These are phyloP conservation scores for Yamadazyma sp. DNA, from an alignment of 805 yeast genomes.

Conservation along the genomic window DNA sequence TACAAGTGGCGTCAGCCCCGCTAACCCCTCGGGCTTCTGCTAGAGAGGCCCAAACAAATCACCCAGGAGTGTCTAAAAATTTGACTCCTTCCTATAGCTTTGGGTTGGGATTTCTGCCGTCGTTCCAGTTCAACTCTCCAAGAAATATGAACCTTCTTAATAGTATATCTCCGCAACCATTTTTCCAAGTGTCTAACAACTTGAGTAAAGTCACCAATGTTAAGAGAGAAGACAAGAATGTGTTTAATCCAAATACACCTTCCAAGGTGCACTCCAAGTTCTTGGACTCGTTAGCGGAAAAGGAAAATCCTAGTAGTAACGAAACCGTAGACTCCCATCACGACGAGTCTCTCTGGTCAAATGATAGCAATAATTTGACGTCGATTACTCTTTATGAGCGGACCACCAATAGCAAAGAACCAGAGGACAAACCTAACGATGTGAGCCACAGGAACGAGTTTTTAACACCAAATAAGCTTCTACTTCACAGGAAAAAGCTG, in stretches of 20 bases:
- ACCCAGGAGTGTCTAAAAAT: too few species aligned
- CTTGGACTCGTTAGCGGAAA: conserved; percentile 7
- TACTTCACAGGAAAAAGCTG: conserved; percentile 14
- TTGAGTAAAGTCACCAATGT: conserved; percentile 16
- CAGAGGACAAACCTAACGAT: too few species aligned
- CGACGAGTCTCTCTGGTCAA: conserved; percentile 11
- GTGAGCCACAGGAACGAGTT: conserved; percentile 18
- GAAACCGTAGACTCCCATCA: conserved; percentile 2
- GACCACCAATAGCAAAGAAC: background rate
- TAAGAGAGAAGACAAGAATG: conserved; percentile 23
- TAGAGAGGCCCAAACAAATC: too few species aligned
- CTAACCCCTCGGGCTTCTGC: too few species aligned
- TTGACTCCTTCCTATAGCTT: conserved; percentile 29
- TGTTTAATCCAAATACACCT: conserved; percentile 14
- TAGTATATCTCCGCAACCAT: conserved; percentile 36
- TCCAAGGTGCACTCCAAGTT: conserved; percentile 2
- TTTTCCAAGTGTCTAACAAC: conserved; percentile 26
- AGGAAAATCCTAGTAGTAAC: conserved; percentile 1
- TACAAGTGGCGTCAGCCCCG: too few species aligned
- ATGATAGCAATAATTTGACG: conserved; percentile 10
- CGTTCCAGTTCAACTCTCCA: conserved; percentile 42
- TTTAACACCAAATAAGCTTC: conserved; percentile 35
- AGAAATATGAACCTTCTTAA: conserved; percentile 21
- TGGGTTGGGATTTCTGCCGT: conserved; percentile 44
- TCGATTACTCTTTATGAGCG: conserved; percentile 5